Evolutionary conservation across 2,329 filamentous ascomycete genomes (phyloP).

Genomic region (Fusarium sublunatum): DNA sequence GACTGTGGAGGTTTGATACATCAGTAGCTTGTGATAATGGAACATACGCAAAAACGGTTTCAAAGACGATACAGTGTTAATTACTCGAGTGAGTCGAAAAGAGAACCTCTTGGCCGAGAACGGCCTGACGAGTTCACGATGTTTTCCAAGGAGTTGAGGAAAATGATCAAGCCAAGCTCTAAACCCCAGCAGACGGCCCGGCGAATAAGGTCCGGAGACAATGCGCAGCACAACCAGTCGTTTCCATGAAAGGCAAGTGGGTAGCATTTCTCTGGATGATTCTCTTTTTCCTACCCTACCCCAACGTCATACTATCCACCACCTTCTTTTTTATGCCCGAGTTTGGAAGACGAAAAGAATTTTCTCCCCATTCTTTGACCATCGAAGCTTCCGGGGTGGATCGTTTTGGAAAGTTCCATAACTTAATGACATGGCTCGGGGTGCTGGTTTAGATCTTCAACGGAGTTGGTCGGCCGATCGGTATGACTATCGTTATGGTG

Average conservation of each 20-base stretch:
- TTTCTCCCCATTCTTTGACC: background rate
- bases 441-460: no score
- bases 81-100: constrained; percentile 4
- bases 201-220: constrained; percentile 10
- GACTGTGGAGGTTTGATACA: constrained; percentile 1
- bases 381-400: background rate
- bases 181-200: background rate
- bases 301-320: constrained; percentile 9
- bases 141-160: constrained; percentile 6
- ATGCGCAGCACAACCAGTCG: constrained; percentile 15
- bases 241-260: constrained; percentile 32
- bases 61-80: constrained; percentile 8
- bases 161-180: background rate
- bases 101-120: constrained; percentile 18
- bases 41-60: background rate
- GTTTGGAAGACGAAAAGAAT: background rate
- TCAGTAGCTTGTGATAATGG: constrained; percentile 6
- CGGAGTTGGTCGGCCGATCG: constrained; percentile 10
- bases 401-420: no score
- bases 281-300: constrained; percentile 3
- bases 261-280: background rate
- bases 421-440: background rate
- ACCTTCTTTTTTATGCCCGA: background rate
- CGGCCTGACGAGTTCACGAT: constrained; percentile 23
- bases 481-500: background rate